A percentile compares a stretch with the other conserved stretches of the same genome.
Conservation (phyloP, 2,329 filamentous ascomycete genomes). For the Calonectria henricotiae region DNA sequence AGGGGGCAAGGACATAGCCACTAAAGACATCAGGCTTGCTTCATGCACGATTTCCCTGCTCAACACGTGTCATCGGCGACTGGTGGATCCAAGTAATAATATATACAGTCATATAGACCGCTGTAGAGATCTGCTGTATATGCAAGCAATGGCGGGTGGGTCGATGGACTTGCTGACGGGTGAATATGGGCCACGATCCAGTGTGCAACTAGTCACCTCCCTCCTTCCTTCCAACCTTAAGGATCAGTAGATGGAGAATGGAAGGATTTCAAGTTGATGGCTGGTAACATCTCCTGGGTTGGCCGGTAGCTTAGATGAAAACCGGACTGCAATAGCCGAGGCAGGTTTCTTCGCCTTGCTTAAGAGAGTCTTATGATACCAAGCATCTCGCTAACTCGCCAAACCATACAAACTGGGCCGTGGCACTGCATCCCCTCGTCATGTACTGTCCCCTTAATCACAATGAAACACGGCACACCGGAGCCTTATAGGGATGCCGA, state of each 20-base stretch:
- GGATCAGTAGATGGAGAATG: not conserved
- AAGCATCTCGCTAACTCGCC: not conserved
- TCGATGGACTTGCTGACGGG: not conserved
- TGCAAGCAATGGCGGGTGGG: slow-evolving; percentile 18
- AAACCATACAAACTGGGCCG: not conserved
- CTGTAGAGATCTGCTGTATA: not conserved
- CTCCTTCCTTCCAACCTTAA: not conserved
- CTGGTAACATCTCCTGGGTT: not conserved
- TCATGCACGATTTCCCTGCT: slow-evolving; percentile 8
- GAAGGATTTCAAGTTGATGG: not conserved
- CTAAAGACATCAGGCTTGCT: not conserved
- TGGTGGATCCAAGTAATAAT: not conserved
- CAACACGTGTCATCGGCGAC: not conserved
- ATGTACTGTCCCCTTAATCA: slow-evolving; percentile 15
- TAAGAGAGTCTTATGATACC: too few species aligned
- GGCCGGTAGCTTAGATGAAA: not conserved
- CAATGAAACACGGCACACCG: slow-evolving; percentile 1
- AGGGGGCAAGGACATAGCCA: slow-evolving; percentile 10
- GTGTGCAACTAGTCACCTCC: not conserved
- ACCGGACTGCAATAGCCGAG: not conserved
- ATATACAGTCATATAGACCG: not conserved
- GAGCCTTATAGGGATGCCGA: slow-evolving; percentile 25
- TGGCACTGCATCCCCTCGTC: not conserved
- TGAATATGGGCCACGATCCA: slow-evolving; percentile 18
- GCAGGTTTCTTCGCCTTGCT: not conserved